Evolutionary conservation across 164 flowering plant genomes (phyloP), one percentile per base, ranked within the genome.

Genomic region (Aristolochia fimbriata): DNA sequence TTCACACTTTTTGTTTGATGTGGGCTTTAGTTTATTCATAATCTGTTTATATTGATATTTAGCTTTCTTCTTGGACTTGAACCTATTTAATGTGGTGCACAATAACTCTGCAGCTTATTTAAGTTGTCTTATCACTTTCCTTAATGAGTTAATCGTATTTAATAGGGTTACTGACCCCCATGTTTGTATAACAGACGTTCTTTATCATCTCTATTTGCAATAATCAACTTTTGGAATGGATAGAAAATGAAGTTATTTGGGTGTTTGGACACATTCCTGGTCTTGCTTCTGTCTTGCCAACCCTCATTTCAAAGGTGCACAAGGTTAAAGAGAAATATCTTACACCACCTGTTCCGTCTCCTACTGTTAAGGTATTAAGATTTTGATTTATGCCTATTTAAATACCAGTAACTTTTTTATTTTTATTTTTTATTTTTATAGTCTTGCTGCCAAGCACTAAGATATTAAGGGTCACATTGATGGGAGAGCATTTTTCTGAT

Each of bases 121-220:
- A 37, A 37, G 43, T 37, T 37, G 4, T 10, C 12, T 37, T 7
- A 37, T 6, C 43, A 3, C 43, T 37, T n/a, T n/a, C n/a, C n/a
- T n/a, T n/a, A n/a, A n/a, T n/a, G n/a, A n/a, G n/a, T n/a, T n/a
- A n/a, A n/a, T n/a, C n/a, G n/a, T n/a, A n/a, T n/a, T n/a, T n/a
- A n/a, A 37, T 37, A 37, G 9, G 10, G 43, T 37, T 37, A 7
- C 43, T 37, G 43, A 37, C 43, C 0, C 0, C 43, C 43, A 7
- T 37, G 43, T 37, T 37, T 37, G 43, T 7, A 6, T 52, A 4
- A 70, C 94, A 93, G 99, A 85, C 97, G 0, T 66, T 80, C 54
- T 93, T 93, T 71, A 82, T 93, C 57, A 90, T 93, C 64, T 82
- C 79, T 33, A 89, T 88, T 53, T 93, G 95, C 84, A 93, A 90